phyloP scores from a whole-genome alignment of 768 basidiomycete species.

The Bullera alba region DNA sequence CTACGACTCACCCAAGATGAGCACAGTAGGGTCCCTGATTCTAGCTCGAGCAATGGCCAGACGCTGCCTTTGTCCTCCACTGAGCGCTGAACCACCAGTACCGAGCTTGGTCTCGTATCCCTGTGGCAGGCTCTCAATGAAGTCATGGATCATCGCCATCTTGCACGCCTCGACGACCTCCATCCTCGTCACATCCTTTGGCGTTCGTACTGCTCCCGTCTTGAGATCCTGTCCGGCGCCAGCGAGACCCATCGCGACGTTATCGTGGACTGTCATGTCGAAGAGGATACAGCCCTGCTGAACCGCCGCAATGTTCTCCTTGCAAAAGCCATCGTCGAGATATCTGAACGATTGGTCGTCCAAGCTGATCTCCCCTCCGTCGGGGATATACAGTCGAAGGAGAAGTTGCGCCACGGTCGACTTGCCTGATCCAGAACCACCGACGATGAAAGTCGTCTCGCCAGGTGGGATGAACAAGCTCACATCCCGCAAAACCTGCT shows the following conservation, averaged over 20 bases:
- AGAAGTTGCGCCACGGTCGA: constrained; percentile 61
- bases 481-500: constrained; percentile 57
- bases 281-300: constrained; percentile 72
- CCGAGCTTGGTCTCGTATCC: constrained; percentile 82
- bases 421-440: constrained; percentile 71
- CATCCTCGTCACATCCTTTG: constrained; percentile 55
- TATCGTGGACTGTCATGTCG: constrained; percentile 72
- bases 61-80: constrained; percentile 88
- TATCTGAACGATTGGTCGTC: constrained; percentile 75
- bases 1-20: constrained; percentile 72
- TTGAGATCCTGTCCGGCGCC: constrained; percentile 45
- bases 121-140: constrained; percentile 70
- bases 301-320: constrained; percentile 65
- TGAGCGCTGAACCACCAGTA: constrained; percentile 65
- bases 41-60: constrained; percentile 81
- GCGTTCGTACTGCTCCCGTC: constrained; percentile 42
- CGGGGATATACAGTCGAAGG: constrained; percentile 66
- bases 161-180: constrained; percentile 77
- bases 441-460: constrained; percentile 74
- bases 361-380: constrained; percentile 59
- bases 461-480: constrained; percentile 62
- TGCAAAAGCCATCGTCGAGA: constrained; percentile 65
- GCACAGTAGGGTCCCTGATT: constrained; percentile 74
- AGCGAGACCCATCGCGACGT: constrained; percentile 70
- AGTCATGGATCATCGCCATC: constrained; percentile 81